Conservation (phyloP, 164 flowering plant species). For the Magnolia kwangsiensis region DNA sequence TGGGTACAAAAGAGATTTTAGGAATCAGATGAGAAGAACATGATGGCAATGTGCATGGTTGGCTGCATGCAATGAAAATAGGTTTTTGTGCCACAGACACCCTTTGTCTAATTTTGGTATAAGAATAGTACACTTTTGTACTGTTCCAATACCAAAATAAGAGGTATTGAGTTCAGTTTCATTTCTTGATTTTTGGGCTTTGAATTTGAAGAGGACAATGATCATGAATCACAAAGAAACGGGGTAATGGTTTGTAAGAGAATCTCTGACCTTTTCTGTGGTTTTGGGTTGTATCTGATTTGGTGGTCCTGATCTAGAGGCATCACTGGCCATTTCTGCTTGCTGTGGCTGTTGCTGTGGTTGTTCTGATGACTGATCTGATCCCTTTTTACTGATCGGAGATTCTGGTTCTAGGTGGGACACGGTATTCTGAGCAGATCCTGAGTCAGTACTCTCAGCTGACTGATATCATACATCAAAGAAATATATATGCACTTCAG, state of each 20-base stretch:
- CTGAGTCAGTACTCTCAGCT: constrained; percentile 73
- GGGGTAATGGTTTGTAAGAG: neutral
- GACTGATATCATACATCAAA: constrained; percentile 37
- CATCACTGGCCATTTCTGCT: constrained; percentile 47
- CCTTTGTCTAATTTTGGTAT: neutral
- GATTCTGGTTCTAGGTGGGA: constrained; percentile 59
- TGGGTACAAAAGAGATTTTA: neutral
- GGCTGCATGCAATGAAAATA: neutral
- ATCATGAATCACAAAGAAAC: neutral
- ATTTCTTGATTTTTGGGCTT: neutral
- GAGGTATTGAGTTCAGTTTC: neutral
- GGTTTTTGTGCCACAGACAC: neutral
- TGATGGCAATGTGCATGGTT: neutral
- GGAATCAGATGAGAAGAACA: neutral
- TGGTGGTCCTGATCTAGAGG: constrained; percentile 35
- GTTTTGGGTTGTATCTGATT: constrained; percentile 33
- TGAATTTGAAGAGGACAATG: neutral
- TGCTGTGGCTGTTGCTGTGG: constrained; percentile 26
- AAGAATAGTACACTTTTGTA: neutral
- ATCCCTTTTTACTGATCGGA: constrained; percentile 37
- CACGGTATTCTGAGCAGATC: constrained; percentile 55
- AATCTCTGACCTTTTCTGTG: constrained; percentile 54
- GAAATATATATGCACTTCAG: neutral
- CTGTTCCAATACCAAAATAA: neutral
- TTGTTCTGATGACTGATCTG: constrained; percentile 21